Evolutionary conservation across 345 rosid species (phyloP).

Genomic region (Corchorus olitorius): DNA sequence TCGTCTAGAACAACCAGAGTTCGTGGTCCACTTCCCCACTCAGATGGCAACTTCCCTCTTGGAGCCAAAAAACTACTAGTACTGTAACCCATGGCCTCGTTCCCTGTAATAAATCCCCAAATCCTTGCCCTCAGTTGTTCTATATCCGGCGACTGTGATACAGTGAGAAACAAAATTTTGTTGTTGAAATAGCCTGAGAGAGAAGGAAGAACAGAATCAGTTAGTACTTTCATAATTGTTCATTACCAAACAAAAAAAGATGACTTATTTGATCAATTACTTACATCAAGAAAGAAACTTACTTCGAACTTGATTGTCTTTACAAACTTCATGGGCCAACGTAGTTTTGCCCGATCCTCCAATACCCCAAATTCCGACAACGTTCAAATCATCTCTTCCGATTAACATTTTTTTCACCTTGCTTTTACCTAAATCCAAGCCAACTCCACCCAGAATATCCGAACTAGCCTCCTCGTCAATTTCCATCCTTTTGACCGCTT

Average conservation of each 20-base stretch:
- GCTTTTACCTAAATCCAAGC: slow-evolving; percentile 66
- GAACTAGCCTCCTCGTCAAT: slow-evolving; percentile 39
- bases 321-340: slow-evolving; percentile 64
- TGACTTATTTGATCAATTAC: not conserved
- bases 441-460: slow-evolving; percentile 45
- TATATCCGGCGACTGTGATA: slow-evolving; percentile 79
- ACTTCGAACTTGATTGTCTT: slow-evolving; percentile 67
- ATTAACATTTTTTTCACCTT: slow-evolving; percentile 78
- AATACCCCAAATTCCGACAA: slow-evolving; percentile 74
- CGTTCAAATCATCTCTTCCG: slow-evolving; percentile 32
- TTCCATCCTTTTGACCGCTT: slow-evolving; percentile 54
- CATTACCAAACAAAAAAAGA: not conserved
- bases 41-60: slow-evolving; percentile 38
- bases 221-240: not conserved
- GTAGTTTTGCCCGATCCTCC: slow-evolving; percentile 96
- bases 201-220: slow-evolving; percentile 14
- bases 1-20: slow-evolving; percentile 78
- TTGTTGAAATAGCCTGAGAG: slow-evolving; percentile 52
- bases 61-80: slow-evolving; percentile 26
- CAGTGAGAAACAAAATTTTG: slow-evolving; percentile 68
- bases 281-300: slow-evolving; percentile 26
- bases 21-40: slow-evolving; percentile 25
- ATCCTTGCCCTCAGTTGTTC: slow-evolving; percentile 51
- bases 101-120: slow-evolving; percentile 44
- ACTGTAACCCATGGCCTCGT: slow-evolving; percentile 27